Percentiles rank a stretch among this genome's conserved stretches.
phyloP scores from a whole-genome alignment of 306 rosid genomes.

The Cercis canadensis region DNA sequence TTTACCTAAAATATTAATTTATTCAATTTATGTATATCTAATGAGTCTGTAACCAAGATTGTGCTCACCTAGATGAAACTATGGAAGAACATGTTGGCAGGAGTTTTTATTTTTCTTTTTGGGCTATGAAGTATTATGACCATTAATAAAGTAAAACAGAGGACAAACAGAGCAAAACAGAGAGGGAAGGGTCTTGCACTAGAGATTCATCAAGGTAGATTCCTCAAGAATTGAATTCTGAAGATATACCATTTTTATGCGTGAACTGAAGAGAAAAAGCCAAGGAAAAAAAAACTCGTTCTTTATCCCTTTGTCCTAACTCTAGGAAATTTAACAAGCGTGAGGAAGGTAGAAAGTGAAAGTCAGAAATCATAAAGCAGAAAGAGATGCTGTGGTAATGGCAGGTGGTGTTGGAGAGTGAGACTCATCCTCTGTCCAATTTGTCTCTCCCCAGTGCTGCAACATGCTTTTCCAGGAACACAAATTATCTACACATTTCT shows the following conservation, averaged over 20 bases:
- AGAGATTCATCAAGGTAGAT: constrained; percentile 9
- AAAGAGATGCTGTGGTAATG: constrained; percentile 40
- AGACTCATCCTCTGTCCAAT: constrained; percentile 80
- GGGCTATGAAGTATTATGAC: too few relatives aligned
- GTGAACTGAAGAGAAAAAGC: background rate
- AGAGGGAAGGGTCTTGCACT: background rate
- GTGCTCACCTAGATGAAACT: too few relatives aligned
- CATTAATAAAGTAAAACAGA: background rate
- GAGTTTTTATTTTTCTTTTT: too few relatives aligned
- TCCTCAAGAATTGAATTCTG: constrained; percentile 28
- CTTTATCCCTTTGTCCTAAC: constrained; percentile 23
- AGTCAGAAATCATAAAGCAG: constrained; percentile 35
- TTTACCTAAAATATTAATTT: too few relatives aligned
- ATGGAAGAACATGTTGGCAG: too few relatives aligned
- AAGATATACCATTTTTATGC: constrained; percentile 36
- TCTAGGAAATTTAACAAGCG: background rate
- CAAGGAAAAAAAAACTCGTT: background rate
- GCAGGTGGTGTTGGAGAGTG: constrained; percentile 65
- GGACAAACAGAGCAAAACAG: background rate
- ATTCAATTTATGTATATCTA: too few relatives aligned
- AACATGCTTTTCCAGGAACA: constrained; percentile 90
- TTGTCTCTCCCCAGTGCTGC: constrained; percentile 96
- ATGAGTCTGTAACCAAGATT: too few relatives aligned
- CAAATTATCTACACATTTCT: constrained; percentile 70
- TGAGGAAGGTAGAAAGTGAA: constrained; percentile 18